A percentile compares a stretch with the other conserved stretches of the same genome.
phyloP scores from a whole-genome alignment of 139 green algal species.

The Deuterostichococcus epilithicus region DNA sequence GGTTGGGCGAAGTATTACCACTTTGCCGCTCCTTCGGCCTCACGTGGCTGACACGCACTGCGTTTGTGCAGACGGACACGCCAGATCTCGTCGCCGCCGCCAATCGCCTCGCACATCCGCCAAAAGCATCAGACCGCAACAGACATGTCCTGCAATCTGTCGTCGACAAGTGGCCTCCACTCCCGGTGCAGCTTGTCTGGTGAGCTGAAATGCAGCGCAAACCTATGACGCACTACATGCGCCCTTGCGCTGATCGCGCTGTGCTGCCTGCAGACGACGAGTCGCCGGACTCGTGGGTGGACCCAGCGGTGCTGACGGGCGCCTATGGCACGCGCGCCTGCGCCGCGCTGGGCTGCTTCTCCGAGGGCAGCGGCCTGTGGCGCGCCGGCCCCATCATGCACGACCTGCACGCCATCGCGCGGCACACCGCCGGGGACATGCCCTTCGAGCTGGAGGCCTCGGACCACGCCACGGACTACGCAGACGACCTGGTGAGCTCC shows the following conservation, averaged over 20 bases:
- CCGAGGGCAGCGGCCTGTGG: constrained; percentile 9
- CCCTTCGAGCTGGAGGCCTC: neutral
- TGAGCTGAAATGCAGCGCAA: neutral
- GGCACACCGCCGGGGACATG: neutral
- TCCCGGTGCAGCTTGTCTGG: neutral
- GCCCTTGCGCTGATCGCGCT: neutral
- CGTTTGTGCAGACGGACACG: neutral
- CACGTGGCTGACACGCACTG: too few relatives aligned
- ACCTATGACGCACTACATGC: neutral
- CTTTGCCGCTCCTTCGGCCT: neutral
- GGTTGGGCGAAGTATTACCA: neutral
- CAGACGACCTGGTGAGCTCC: neutral
- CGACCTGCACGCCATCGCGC: neutral
- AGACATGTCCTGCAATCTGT: too few relatives aligned
- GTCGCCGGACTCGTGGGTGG: neutral
- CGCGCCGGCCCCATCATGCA: neutral
- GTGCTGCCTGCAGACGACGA: neutral
- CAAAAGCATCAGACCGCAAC: too few relatives aligned
- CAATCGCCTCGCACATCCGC: neutral
- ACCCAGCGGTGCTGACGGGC: neutral
- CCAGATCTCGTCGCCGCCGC: neutral
- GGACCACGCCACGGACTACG: neutral
- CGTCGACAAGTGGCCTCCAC: too few relatives aligned
- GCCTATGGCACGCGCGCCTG: neutral
- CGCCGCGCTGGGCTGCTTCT: constrained; percentile 1